phyloP scores from a whole-genome alignment of 2,329 filamentous ascomycete species.

The Curvularia sp. region DNA sequence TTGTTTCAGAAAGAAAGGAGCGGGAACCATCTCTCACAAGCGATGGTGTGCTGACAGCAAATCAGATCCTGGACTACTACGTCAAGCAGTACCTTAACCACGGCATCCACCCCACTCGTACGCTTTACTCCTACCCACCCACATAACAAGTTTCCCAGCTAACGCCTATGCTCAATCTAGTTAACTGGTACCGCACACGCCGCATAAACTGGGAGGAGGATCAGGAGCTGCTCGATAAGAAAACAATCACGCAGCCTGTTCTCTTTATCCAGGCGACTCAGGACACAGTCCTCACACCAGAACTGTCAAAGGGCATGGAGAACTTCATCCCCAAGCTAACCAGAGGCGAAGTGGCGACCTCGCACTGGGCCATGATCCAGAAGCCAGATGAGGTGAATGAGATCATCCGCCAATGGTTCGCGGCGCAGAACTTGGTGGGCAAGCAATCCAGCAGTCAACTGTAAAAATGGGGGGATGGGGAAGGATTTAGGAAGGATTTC shows the following conservation, averaged over 20 bases:
- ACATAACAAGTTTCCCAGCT: neutral
- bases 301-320: conserved; percentile 76
- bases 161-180: conserved; percentile 42
- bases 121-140: conserved; percentile 26
- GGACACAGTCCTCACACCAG: conserved; percentile 75
- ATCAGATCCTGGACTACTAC: conserved; percentile 71
- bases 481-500: conserved; percentile 3
- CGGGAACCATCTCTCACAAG: conserved; percentile 1
- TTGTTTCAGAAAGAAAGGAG: conserved; percentile 17
- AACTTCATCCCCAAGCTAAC: conserved; percentile 70
- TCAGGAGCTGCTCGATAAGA: conserved; percentile 44
- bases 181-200: conserved; percentile 87
- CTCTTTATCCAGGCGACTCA: conserved; percentile 76
- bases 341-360: conserved; percentile 69
- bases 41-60: conserved; percentile 56
- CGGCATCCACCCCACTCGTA: conserved; percentile 76
- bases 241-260: conserved; percentile 57
- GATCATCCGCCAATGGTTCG: conserved; percentile 72
- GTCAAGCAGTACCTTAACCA: conserved; percentile 72
- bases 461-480: conserved; percentile 33
- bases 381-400: conserved; percentile 73
- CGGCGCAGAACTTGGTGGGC: conserved; percentile 58
- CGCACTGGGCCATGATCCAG: conserved; percentile 87
- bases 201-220: conserved; percentile 82
- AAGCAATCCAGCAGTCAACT: conserved; percentile 52